A percentile compares a stretch with the other conserved stretches of the same genome.
Evolutionary conservation across 2,329 filamentous ascomycete species (phyloP).

Genomic region (Colletotrichum sp.): DNA sequence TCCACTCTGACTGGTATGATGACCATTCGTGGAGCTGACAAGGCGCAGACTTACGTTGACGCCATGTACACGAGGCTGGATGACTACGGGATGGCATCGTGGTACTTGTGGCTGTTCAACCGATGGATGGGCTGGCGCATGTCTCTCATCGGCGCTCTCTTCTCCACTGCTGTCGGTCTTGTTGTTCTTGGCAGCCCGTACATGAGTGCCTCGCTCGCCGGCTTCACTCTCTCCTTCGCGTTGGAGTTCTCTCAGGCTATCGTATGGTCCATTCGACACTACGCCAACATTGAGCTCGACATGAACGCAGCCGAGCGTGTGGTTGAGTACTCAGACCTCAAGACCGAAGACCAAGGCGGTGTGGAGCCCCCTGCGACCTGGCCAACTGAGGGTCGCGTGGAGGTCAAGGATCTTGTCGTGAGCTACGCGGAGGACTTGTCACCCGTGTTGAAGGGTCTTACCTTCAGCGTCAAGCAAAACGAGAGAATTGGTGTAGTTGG

Average conservation of each 20-base stretch:
- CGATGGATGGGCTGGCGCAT: conserved; percentile 80
- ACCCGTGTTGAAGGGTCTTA: conserved; percentile 72
- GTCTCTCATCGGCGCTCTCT: conserved; percentile 70
- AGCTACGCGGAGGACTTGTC: conserved; percentile 74
- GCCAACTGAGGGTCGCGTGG: conserved; percentile 75
- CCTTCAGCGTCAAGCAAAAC: conserved; percentile 68
- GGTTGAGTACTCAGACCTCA: conserved; percentile 73
- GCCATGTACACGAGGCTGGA: conserved; percentile 76
- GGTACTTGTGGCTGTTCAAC: conserved; percentile 75
- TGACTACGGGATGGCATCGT: conserved; percentile 67
- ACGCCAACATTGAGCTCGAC: conserved; percentile 74
- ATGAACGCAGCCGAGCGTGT: conserved; percentile 83
- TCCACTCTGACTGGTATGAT: conserved; percentile 74
- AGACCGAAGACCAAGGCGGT: conserved; percentile 70
- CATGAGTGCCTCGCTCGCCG: conserved; percentile 74
- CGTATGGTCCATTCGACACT: conserved; percentile 70
- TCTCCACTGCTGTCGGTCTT: conserved; percentile 68
- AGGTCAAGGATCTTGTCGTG: conserved; percentile 76
- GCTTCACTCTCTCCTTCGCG: conserved; percentile 77
- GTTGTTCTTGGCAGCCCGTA: conserved; percentile 65
- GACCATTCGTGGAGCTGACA: conserved; percentile 79
- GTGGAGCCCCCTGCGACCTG: conserved; percentile 70
- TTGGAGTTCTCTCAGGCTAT: conserved; percentile 70
- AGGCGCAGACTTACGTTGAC: conserved; percentile 68
- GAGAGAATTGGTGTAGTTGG: conserved; percentile 80